Evolutionary conservation across 1,284 basidiomycete genomes (phyloP).

Genomic region (Boletus austroedulis): DNA sequence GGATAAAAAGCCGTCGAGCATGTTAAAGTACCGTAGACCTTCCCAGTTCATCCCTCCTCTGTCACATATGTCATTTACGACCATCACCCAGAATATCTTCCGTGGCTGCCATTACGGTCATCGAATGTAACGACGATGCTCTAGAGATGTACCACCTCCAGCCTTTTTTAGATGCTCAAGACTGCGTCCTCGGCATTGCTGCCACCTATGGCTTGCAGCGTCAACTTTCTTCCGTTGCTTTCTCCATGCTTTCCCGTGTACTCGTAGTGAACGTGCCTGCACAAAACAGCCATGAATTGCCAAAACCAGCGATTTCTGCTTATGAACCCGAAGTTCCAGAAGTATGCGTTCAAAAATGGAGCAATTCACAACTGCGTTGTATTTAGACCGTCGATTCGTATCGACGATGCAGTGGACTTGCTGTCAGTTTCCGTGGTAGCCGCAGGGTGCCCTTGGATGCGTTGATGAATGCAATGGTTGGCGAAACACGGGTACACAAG

Average conservation of each 20-base stretch:
- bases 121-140: constrained; percentile 20
- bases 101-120: constrained; percentile 21
- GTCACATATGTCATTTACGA: constrained; percentile 19
- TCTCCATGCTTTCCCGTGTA: constrained; percentile 36
- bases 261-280: constrained; percentile 36
- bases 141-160: constrained; percentile 26
- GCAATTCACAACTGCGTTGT: constrained; percentile 42
- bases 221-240: constrained; percentile 36
- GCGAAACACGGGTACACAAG: constrained; percentile 31
- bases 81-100: constrained; percentile 37
- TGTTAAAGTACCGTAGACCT: not conserved
- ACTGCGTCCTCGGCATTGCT: constrained; percentile 37
- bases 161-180: constrained; percentile 27
- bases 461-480: constrained; percentile 41
- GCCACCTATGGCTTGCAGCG: constrained; percentile 39
- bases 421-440: constrained; percentile 32
- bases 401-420: constrained; percentile 46
- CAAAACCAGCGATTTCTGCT: constrained; percentile 34
- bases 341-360: constrained; percentile 47
- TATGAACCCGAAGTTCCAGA: constrained; percentile 25
- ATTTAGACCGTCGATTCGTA: constrained; percentile 39
- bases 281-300: constrained; percentile 15
- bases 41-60: not conserved
- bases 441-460: constrained; percentile 37
- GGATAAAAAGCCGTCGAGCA: constrained; percentile 4